These are phyloP conservation scores for Delonix regia DNA, from an alignment of 306 rosid species.

Conservation along the genomic window DNA sequence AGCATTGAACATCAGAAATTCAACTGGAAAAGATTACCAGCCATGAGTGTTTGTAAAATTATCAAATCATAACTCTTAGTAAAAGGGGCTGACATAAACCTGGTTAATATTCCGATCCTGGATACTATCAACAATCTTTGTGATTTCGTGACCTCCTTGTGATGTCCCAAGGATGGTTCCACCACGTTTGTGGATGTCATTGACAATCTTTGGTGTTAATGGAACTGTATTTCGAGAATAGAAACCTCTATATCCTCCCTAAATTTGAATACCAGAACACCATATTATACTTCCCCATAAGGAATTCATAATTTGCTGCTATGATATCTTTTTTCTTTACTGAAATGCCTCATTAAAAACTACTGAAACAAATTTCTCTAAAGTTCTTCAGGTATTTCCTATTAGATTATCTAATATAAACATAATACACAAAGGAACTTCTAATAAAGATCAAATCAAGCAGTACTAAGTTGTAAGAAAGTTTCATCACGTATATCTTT, in stretches of 20 bases:
- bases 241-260: conserved; percentile 65
- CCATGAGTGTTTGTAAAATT: neutral
- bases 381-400: too few species aligned
- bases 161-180: conserved; percentile 67
- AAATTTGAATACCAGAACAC: neutral
- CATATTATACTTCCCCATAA: neutral
- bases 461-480: too few species aligned
- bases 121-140: conserved; percentile 59
- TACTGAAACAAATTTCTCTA: too few species aligned
- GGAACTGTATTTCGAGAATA: conserved; percentile 52
- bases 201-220: conserved; percentile 53
- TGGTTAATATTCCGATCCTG: conserved; percentile 61
- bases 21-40: neutral
- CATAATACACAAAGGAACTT: too few species aligned
- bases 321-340: too few species aligned
- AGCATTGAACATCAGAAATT: neutral
- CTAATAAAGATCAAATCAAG: too few species aligned
- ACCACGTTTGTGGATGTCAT: conserved; percentile 63
- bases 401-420: too few species aligned
- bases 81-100: conserved; percentile 30
- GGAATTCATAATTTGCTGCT: too few species aligned
- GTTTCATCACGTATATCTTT: too few species aligned
- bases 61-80: neutral
- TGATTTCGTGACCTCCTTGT: conserved; percentile 53
- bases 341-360: too few species aligned